phyloP scores from a whole-genome alignment of 495 filamentous ascomycete species.

The Penicillium lagena region DNA sequence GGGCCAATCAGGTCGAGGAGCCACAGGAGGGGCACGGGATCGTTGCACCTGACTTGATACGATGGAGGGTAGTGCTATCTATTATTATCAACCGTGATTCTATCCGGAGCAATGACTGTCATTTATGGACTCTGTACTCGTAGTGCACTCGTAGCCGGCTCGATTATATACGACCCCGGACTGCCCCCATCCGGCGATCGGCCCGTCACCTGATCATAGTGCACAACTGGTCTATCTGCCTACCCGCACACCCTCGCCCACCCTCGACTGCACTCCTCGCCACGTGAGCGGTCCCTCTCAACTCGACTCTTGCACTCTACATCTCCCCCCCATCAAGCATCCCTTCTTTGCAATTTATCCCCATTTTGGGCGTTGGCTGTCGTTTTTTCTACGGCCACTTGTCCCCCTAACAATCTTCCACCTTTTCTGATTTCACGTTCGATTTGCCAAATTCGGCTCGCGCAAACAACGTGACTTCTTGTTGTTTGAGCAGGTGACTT shows the following conservation, averaged over 20 bases:
- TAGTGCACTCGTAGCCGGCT: too few relatives aligned
- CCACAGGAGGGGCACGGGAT: constrained; percentile 35
- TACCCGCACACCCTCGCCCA: constrained; percentile 22
- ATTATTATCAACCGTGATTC: too few relatives aligned
- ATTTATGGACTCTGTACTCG: too few relatives aligned
- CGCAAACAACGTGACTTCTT: constrained; percentile 33
- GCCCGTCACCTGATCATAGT: constrained; percentile 31
- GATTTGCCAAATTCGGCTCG: constrained; percentile 18
- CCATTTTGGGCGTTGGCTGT: constrained; percentile 13
- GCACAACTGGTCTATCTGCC: constrained; percentile 17
- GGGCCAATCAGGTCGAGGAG: constrained; percentile 25
- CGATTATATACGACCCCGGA: too few relatives aligned
- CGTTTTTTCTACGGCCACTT: constrained; percentile 3
- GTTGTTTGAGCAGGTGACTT: constrained; percentile 49
- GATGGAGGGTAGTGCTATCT: too few relatives aligned
- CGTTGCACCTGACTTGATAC: constrained; percentile 30
- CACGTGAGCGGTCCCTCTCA: constrained; percentile 44
- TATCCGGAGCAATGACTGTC: too few relatives aligned
- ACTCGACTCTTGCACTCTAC: constrained; percentile 22
- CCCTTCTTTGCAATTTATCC: constrained; percentile 13
- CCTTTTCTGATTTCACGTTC: constrained; percentile 15
- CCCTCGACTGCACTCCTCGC: constrained; percentile 19
- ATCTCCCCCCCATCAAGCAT: constrained; percentile 21
- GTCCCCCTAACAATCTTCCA: constrained; percentile 9
- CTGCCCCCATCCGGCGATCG: too few relatives aligned